Evolutionary conservation across 495 filamentous ascomycete genomes (phyloP), one percentile per base, ranked within the genome.

Genomic region (Hypoxylon cercidicola): DNA sequence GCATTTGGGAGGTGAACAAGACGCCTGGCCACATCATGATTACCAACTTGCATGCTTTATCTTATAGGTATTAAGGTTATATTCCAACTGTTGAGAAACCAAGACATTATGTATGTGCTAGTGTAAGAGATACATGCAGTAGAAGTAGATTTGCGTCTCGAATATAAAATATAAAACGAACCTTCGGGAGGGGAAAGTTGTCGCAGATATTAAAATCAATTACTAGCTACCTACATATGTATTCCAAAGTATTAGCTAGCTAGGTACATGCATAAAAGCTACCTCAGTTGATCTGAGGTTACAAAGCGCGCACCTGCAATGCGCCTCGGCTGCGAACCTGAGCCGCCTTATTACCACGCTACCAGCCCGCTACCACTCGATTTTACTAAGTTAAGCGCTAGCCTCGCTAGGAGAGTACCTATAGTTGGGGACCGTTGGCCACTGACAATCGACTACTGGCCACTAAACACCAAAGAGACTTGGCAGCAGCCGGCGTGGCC

Each of bases 311-410:
- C 50, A 18, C 32, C 60, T 55, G 58, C 30, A 58, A 53, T 67
- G 18, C 58, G 64, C 64, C 64, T 62, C 47, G 58, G 57, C 64
- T 67, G 64, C 58, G 58, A 53, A 32, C 25, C 3, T 28, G 25
- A 28, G 46, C 25, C 49, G 56, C 57, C 52, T 62, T 60, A 56
- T 56, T 56, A 66, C 63, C 51, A 66, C 63, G 28, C 35, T 40
- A 45, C 28, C 16, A 40, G n/a, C 46, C 10, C 46, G 20, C 13
- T 39, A 35, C 32, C 39, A 12, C 56, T 60, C 25, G 47, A 16
- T n/a, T 37, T 37, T 18, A 34, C 46, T 30, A 48, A 50, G 6
- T 15, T 47, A 54, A 40, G 49, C 49, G 41, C 58, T 62, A 62
- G 43, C 44, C 15, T 32, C 52, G 35, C 52, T 56, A 47, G 20